Evolutionary conservation across 2,329 filamentous ascomycete genomes (phyloP), one percentile per base, ranked within the genome.

Genomic region (Exophiala phaeomuriformis): DNA sequence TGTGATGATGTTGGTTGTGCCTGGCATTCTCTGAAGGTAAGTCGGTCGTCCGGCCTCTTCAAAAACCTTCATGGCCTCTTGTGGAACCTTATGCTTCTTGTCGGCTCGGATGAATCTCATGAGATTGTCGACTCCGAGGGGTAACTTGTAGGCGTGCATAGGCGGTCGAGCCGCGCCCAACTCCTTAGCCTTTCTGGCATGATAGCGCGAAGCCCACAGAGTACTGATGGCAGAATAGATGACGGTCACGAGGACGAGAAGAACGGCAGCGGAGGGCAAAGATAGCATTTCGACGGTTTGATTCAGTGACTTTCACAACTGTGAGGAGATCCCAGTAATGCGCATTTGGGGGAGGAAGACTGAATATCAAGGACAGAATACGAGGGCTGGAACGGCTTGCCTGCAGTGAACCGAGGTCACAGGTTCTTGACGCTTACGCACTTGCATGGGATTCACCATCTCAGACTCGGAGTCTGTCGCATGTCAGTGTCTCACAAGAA

Each of bases 1-100:
- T 4, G 69, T 71, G 32, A 49, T 12, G 44, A 47, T 47, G 31
- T 28, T 36, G 10, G 31, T 47, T 28, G 31, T 31, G n/a, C 31
- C 44, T 47, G 19, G 44, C 31, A 47, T 36, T 9, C 8, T n/a
- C 6, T 19, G 32, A 8, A 36, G 9, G 12, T 8, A 47, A 3
- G 44, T 47, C 19, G 44, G 12, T 5, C 12, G 32, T 10, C 32
- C 32, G n/a, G n/a, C 12, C 44, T 47, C 32, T 5, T 47, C 6
- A n/a, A 36, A 36, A 10, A 36, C 6, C 32, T 47, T 47, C 10
- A 35, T n/a, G 31, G 12, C 44, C 29, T 47, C 44, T 37, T 47
- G 44, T 6, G 44, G 44, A 19, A 47, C 32, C 12, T 36, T 28
- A n/a, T 47, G 32, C 8, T 37, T 4, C 6, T 47, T 47, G 44